phyloP scores from a whole-genome alignment of 805 yeast species.

The Zygosaccharomyces kombuchaensis region DNA sequence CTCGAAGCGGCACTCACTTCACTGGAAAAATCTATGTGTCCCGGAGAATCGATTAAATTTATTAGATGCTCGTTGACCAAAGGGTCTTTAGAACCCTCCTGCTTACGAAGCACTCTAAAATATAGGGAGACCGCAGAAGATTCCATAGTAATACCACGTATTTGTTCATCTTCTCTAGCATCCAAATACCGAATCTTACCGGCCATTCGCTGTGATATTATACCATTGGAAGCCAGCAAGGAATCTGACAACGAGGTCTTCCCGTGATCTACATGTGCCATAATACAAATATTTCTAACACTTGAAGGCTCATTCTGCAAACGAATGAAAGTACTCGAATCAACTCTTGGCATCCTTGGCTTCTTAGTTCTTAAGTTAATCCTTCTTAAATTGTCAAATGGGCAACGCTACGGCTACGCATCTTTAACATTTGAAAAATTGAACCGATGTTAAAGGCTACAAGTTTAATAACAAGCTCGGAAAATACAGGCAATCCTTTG shows the following conservation, averaged over 20 bases:
- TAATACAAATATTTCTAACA: slow-evolving; percentile 85
- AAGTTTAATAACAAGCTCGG: not conserved
- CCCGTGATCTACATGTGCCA: slow-evolving; percentile 99
- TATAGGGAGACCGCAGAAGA: slow-evolving; percentile 92
- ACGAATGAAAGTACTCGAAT: slow-evolving; percentile 57
- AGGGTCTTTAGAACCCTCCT: slow-evolving; percentile 41
- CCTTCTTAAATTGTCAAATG: not conserved
- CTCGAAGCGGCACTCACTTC: slow-evolving; percentile 96
- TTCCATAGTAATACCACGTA: slow-evolving; percentile 97
- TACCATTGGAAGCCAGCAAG: slow-evolving; percentile 89
- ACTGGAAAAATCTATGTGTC: slow-evolving; percentile 95
- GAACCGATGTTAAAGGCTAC: not conserved
- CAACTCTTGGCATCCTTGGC: slow-evolving; percentile 45
- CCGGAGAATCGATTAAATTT: slow-evolving; percentile 95
- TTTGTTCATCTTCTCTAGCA: slow-evolving; percentile 92
- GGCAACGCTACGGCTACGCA: not conserved
- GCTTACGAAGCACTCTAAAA: slow-evolving; percentile 60
- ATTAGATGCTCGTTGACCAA: slow-evolving; percentile 74
- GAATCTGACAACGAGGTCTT: slow-evolving; percentile 94
- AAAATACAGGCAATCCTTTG: not conserved
- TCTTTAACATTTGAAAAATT: not conserved
- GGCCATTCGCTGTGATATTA: slow-evolving; percentile 89
- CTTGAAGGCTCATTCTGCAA: slow-evolving; percentile 66
- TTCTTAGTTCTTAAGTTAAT: not conserved
- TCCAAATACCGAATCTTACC: slow-evolving; percentile 92